Evolutionary conservation across 2,329 filamentous ascomycete genomes (phyloP).

Genomic region (Alternaria sp.): DNA sequence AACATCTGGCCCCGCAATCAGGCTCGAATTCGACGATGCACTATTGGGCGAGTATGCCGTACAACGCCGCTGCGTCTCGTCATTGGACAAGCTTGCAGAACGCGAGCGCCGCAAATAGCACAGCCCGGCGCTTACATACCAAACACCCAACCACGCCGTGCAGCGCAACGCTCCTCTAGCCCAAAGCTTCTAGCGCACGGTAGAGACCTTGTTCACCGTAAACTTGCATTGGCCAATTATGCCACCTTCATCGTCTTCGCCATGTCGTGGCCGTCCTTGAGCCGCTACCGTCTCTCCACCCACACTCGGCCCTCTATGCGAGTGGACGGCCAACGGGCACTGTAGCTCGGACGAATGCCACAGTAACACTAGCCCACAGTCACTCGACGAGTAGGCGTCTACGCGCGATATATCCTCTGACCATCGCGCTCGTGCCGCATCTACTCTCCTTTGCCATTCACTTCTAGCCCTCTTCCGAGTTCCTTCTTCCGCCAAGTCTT

Average conservation of each 20-base stretch:
- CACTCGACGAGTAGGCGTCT: constrained; percentile 41
- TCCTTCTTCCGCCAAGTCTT: constrained; percentile 42
- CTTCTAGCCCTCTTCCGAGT: constrained; percentile 46
- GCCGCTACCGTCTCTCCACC: constrained; percentile 46
- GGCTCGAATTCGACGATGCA: constrained; percentile 20
- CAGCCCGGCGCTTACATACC: constrained; percentile 44
- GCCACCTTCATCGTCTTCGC: constrained; percentile 26
- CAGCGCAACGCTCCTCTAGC: constrained; percentile 34
- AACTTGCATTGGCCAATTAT: constrained; percentile 42
- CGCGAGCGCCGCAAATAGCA: constrained; percentile 43
- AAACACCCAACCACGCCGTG: constrained; percentile 44
- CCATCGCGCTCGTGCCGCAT: constrained; percentile 39
- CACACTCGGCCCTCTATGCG: constrained; percentile 30
- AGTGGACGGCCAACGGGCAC: constrained; percentile 45
- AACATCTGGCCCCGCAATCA: constrained; percentile 16
- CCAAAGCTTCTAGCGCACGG: constrained; percentile 33
- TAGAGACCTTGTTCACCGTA: constrained; percentile 29
- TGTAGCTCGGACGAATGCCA: constrained; percentile 42
- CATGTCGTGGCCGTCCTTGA: constrained; percentile 49
- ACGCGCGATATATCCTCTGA: constrained; percentile 48
- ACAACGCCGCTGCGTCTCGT: constrained; percentile 21
- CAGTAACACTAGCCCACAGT: constrained; percentile 36
- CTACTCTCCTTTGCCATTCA: constrained; percentile 43
- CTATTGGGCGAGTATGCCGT: constrained; percentile 44
- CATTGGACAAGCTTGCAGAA: constrained; percentile 39